Conservation (phyloP, 768 basidiomycete species). For the Auriscalpium vulgare region DNA sequence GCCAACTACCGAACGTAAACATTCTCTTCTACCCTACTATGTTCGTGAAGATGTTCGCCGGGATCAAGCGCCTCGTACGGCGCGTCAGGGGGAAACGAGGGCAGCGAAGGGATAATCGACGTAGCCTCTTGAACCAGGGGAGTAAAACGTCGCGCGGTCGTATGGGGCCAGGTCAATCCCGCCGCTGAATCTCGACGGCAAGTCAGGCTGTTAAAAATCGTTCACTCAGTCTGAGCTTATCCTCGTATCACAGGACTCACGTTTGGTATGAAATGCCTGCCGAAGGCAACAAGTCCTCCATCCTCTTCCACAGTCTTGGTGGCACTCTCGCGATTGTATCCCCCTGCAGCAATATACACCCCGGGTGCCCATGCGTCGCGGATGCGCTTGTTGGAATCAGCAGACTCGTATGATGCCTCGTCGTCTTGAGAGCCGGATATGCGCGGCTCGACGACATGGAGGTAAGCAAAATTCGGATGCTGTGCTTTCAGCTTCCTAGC, state of each 20-base stretch:
- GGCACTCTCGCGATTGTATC: constrained; percentile 18
- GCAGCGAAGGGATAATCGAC: no score
- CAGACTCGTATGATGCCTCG: no score
- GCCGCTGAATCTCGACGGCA: no score
- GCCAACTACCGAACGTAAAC: no score
- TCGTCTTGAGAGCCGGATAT: background rate
- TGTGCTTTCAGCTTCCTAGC: constrained; percentile 17
- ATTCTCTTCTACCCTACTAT: no score
- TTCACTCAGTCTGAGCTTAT: background rate
- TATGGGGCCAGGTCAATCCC: no score
- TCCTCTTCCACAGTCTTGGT: constrained; percentile 5
- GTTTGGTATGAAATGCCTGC: constrained; percentile 6
- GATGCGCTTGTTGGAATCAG: constrained; percentile 15
- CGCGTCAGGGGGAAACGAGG: no score
- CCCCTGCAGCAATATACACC: constrained; percentile 17
- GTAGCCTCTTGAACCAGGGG: no score
- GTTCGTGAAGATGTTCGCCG: no score
- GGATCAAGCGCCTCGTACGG: no score
- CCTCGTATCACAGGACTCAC: background rate
- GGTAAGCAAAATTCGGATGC: constrained; percentile 10
- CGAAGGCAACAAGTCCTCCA: constrained; percentile 8
- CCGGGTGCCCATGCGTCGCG: constrained; percentile 18
- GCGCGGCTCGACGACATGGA: constrained; percentile 25
- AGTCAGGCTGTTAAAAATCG: background rate
- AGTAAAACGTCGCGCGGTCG: no score